Evolutionary conservation across 2,329 filamentous ascomycete species (phyloP).

Genomic region (Aspergillus latus): DNA sequence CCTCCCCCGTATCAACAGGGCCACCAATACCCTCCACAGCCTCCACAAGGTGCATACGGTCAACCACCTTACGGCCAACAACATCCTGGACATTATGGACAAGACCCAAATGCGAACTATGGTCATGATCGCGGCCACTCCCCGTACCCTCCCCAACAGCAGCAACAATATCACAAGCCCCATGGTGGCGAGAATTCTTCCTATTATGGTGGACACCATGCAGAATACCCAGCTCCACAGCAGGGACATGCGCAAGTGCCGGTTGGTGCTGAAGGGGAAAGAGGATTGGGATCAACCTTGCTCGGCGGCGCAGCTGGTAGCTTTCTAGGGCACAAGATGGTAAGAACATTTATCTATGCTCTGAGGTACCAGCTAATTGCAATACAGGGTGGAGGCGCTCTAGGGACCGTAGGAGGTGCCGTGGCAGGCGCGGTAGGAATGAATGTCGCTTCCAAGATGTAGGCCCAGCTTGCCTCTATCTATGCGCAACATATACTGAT

Average conservation of each 20-base stretch:
- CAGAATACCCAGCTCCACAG: slow-evolving; percentile 19
- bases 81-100: slow-evolving; percentile 25
- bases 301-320: slow-evolving; percentile 41
- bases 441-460: slow-evolving; percentile 32
- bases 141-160: slow-evolving; percentile 29
- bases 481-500: slow-evolving; percentile 10
- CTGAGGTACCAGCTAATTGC: too few species aligned
- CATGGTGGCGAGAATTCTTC: slow-evolving; percentile 29
- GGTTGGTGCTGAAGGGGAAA: slow-evolving; percentile 32
- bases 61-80: slow-evolving; percentile 9
- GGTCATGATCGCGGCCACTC: slow-evolving; percentile 29
- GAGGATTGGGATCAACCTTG: slow-evolving; percentile 37
- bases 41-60: slow-evolving; percentile 13
- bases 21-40: slow-evolving; percentile 15
- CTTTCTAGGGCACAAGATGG: slow-evolving; percentile 35
- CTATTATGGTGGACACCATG: slow-evolving; percentile 32
- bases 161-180: slow-evolving; percentile 21
- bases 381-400: slow-evolving; percentile 27
- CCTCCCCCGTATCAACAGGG: slow-evolving; percentile 24
- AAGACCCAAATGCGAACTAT: slow-evolving; percentile 23
- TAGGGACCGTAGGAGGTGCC: slow-evolving; percentile 36
- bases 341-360: too few species aligned
- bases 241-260: slow-evolving; percentile 22
- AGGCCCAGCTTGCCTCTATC: slow-evolving; percentile 11
- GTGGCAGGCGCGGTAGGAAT: slow-evolving; percentile 35